These are phyloP conservation scores for Neopestalotiopsis rosae DNA, from an alignment of 2,329 filamentous ascomycete genomes.

Conservation along the genomic window DNA sequence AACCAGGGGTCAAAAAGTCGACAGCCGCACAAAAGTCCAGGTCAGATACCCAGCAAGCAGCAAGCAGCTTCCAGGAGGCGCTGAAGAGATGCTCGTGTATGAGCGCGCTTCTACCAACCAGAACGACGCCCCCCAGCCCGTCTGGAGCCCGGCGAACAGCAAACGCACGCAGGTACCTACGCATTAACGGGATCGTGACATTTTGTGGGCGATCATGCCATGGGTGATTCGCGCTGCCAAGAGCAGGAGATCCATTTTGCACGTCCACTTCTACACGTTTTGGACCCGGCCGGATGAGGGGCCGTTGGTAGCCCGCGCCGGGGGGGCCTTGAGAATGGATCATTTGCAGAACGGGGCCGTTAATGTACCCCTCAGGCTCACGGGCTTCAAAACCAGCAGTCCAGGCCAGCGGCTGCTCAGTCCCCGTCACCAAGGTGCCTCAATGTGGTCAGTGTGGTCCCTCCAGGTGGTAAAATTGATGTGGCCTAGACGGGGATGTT, in stretches of 20 bases:
- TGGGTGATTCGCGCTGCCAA: conserved; percentile 1
- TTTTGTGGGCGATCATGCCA: not conserved
- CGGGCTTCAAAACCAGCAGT: not conserved
- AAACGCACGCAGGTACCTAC: not conserved
- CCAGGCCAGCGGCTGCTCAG: not conserved
- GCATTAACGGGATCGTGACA: not conserved
- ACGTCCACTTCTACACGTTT: conserved; percentile 4
- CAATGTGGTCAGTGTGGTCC: not conserved
- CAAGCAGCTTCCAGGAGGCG: not conserved
- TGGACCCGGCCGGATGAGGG: not conserved
- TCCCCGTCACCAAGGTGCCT: conserved; percentile 6
- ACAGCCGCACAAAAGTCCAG: not conserved
- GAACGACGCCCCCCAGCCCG: not conserved
- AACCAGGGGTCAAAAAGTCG: not conserved
- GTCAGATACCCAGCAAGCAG: not conserved
- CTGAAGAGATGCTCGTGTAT: not conserved
- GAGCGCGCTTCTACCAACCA: conserved; percentile 7
- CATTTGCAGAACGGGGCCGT: not conserved
- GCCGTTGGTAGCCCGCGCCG: not conserved
- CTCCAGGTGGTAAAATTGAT: conserved; percentile 12
- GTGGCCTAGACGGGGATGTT: not conserved
- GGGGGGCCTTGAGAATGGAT: conserved; percentile 4
- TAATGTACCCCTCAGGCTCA: not conserved
- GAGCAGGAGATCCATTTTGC: not conserved
- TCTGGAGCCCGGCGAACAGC: not conserved